A percentile compares a stretch with the other conserved stretches of the same genome.
Conservation (phyloP, 2,329 filamentous ascomycete genomes). For the Colletotrichum sp. region DNA sequence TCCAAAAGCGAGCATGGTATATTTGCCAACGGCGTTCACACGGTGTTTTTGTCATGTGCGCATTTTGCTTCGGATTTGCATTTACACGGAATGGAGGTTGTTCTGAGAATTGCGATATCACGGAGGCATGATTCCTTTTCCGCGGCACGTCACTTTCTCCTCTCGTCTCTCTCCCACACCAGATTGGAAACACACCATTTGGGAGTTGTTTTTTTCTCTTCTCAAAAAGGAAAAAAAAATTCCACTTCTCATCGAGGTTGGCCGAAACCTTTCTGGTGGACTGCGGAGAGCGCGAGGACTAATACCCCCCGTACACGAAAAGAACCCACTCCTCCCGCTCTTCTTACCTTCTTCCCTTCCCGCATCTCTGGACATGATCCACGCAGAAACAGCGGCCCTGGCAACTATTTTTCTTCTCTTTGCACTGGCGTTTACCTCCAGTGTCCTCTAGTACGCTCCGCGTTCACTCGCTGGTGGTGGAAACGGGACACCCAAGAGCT, state of each 20-base stretch:
- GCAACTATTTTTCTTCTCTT: background rate
- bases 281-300: constrained; percentile 44
- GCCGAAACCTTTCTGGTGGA: constrained; percentile 51
- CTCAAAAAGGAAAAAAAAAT: constrained; percentile 29
- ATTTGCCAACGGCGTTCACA: constrained; percentile 11
- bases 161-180: constrained; percentile 47
- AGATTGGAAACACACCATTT: constrained; percentile 55
- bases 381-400: constrained; percentile 11
- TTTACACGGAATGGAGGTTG: constrained; percentile 10
- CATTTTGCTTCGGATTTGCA: constrained; percentile 10
- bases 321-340: constrained; percentile 31
- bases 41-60: constrained; percentile 16
- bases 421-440: constrained; percentile 24
- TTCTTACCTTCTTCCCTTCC: constrained; percentile 21
- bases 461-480: constrained; percentile 17
- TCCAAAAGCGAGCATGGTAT: constrained; percentile 18
- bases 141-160: constrained; percentile 29
- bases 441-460: background rate
- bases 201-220: constrained; percentile 39
- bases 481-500: background rate
- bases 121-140: constrained; percentile 27
- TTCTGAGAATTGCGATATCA: constrained; percentile 18
- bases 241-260: constrained; percentile 58
- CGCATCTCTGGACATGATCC: background rate
- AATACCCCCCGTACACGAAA: constrained; percentile 31